phyloP scores from a whole-genome alignment of 352 stramenopile species.

The Globisporangium irregulare region DNA sequence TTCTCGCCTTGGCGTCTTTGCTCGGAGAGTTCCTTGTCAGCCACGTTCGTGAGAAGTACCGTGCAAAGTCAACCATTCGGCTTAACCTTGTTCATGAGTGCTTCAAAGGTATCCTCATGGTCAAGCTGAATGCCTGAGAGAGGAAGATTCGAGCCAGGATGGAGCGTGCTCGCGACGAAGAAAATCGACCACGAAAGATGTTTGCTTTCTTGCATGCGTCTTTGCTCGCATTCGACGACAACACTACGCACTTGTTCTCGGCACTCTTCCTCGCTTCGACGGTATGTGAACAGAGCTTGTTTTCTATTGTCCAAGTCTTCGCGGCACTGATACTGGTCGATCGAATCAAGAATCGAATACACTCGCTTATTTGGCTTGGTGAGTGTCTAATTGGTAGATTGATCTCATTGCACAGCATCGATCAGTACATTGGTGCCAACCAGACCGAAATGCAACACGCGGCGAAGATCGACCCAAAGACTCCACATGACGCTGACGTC shows the following conservation, averaged over 20 bases:
- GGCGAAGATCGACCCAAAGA: background rate
- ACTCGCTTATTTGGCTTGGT: background rate
- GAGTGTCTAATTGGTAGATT: background rate
- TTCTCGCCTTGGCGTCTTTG: slow-evolving; percentile 22
- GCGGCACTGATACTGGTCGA: slow-evolving; percentile 1
- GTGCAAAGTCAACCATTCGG: slow-evolving; percentile 20
- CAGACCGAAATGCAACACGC: background rate
- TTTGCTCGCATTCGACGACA: background rate
- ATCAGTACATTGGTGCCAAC: background rate
- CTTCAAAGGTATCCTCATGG: slow-evolving; percentile 58
- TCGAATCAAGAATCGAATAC: slow-evolving; percentile 1
- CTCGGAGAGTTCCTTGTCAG: slow-evolving; percentile 20
- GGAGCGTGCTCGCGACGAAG: slow-evolving; percentile 37
- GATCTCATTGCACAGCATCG: background rate
- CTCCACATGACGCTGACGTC: background rate
- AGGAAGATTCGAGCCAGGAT: slow-evolving; percentile 65
- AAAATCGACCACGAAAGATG: slow-evolving; percentile 25
- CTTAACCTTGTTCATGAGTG: slow-evolving; percentile 44
- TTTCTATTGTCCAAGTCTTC: background rate
- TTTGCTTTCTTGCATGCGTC: background rate
- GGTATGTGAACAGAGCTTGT: background rate
- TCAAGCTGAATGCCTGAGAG: slow-evolving; percentile 90
- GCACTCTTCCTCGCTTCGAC: background rate
- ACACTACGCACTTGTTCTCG: background rate
- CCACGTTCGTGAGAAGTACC: slow-evolving; percentile 18